Evolutionary conservation across 805 yeast species (phyloP).

Genomic region (Tetrapisispora arboricola): DNA sequence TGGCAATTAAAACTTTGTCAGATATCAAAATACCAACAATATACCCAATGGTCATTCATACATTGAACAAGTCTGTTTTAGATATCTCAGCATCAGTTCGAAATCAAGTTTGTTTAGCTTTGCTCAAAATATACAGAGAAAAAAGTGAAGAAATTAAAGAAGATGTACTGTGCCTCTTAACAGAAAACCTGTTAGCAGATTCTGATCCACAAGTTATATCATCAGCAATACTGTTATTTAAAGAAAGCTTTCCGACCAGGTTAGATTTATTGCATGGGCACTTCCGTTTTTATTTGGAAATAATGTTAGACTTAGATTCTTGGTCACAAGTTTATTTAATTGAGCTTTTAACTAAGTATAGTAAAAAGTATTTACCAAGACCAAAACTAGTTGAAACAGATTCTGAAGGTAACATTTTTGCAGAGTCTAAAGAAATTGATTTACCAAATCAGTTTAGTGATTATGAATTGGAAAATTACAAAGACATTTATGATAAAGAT

Average conservation of each 20-base stretch:
- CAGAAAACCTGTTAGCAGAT: conserved; percentile 48
- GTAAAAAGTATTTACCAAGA: conserved; percentile 46
- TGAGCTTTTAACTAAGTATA: conserved; percentile 57
- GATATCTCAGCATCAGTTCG: conserved; percentile 77
- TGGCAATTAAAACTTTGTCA: conserved; percentile 69
- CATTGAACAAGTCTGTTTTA: conserved; percentile 53
- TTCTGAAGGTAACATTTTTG: conserved; percentile 7
- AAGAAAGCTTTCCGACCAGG: conserved; percentile 42
- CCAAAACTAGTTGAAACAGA: conserved; percentile 37
- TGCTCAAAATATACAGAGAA: conserved; percentile 43
- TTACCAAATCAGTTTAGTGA: conserved; percentile 37
- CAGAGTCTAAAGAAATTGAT: conserved; percentile 19
- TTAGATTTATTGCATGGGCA: conserved; percentile 64
- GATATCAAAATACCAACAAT: conserved; percentile 78
- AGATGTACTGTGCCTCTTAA: conserved; percentile 42
- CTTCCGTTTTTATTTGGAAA: conserved; percentile 46
- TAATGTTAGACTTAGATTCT: conserved; percentile 48
- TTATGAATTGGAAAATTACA: conserved; percentile 32
- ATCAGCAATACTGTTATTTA: conserved; percentile 50
- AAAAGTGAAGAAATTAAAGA: conserved; percentile 34
- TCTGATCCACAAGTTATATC: conserved; percentile 57
- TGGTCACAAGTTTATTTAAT: conserved; percentile 56
- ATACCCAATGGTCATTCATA: conserved; percentile 64
- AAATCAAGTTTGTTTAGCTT: conserved; percentile 65
- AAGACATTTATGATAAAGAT: conserved; percentile 44